phyloP scores from a whole-genome alignment of 805 yeast species.

The Priceomyces haplophilus region DNA sequence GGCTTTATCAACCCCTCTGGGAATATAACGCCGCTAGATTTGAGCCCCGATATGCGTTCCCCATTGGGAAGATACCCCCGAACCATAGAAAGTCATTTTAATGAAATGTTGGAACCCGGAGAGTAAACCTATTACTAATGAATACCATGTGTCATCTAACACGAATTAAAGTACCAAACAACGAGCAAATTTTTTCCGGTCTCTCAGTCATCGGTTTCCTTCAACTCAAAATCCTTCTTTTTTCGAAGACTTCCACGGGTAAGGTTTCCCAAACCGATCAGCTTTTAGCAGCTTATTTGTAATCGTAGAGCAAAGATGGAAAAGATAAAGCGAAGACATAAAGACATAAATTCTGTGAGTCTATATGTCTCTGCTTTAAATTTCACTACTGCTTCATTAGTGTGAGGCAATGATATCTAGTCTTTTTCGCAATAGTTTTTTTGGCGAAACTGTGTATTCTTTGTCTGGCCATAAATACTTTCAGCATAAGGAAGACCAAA shows the following conservation, averaged over 20 bases:
- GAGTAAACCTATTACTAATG: not conserved
- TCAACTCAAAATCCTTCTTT: not conserved
- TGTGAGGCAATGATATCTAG: slow-evolving; percentile 1
- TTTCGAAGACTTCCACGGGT: not conserved
- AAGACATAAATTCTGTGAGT: no score
- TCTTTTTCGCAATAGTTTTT: slow-evolving; percentile 23
- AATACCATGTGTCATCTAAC: not conserved
- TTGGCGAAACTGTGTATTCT: slow-evolving; percentile 24
- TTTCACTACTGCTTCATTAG: not conserved
- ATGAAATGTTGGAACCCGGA: not conserved
- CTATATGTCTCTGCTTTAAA: not conserved
- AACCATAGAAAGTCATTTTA: no score
- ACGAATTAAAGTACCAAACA: not conserved
- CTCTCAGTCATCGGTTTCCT: not conserved
- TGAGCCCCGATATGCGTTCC: not conserved
- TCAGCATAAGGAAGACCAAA: slow-evolving; percentile 23
- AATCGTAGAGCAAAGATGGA: not conserved
- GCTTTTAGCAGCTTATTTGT: not conserved
- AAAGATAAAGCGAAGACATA: not conserved
- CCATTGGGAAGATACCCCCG: no score
- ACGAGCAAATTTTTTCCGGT: not conserved
- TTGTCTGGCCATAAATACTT: slow-evolving; percentile 22
- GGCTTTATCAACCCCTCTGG: not conserved
- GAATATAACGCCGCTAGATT: not conserved
- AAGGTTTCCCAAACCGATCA: not conserved